Conservation (phyloP, 345 rosid genomes). For the Eucalyptus brandiana region DNA sequence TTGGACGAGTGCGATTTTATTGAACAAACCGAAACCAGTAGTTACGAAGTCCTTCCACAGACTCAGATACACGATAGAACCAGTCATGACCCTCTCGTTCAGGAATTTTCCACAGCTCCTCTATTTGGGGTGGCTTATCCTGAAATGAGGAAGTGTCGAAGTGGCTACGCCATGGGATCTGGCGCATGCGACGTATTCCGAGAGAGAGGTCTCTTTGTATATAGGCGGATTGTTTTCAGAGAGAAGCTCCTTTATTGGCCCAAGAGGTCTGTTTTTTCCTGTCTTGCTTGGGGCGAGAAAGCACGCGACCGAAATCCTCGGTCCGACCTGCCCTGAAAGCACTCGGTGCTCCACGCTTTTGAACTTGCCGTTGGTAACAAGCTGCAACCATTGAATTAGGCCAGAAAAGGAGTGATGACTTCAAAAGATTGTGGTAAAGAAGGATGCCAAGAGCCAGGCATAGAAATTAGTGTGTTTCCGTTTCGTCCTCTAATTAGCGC, state of each 20-base stretch:
- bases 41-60: background rate
- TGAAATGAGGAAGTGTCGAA: conserved; percentile 20
- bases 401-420: background rate
- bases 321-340: background rate
- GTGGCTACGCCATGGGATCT: conserved; percentile 29
- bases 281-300: background rate
- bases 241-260: conserved; percentile 16
- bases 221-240: conserved; percentile 10
- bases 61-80: background rate
- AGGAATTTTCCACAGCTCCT: background rate
- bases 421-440: background rate
- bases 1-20: background rate
- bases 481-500: no score
- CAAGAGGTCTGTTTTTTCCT: background rate
- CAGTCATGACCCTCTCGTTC: background rate
- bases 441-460: background rate
- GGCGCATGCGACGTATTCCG: conserved; percentile 18
- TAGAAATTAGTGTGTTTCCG: background rate
- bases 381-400: background rate
- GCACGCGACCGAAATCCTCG: background rate
- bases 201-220: conserved; percentile 16
- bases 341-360: background rate
- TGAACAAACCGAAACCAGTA: background rate
- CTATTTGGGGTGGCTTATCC: background rate
- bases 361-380: background rate